A percentile compares a stretch with the other conserved stretches of the same genome.
phyloP scores from a whole-genome alignment of 1,139 yeast species.

The Lodderomyces theae region DNA sequence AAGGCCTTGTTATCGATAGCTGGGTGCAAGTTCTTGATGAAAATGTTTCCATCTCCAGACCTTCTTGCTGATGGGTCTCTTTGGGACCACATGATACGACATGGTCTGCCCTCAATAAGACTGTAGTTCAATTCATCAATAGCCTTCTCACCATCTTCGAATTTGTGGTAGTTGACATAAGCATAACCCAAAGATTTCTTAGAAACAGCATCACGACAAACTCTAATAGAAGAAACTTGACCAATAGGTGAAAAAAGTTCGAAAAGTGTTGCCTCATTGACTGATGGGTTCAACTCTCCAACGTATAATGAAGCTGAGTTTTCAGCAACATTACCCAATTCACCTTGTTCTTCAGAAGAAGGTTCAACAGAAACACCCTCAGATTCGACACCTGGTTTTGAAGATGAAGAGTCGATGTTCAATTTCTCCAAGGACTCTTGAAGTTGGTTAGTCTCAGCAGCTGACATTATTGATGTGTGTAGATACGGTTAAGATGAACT shows the following conservation, averaged over 20 bases:
- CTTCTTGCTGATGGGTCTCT: slow-evolving; percentile 96
- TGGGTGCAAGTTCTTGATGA: slow-evolving; percentile 97
- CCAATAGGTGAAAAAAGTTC: slow-evolving; percentile 96
- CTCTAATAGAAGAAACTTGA: slow-evolving; percentile 94
- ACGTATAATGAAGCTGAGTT: slow-evolving; percentile 89
- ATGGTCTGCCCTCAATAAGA: slow-evolving; percentile 91
- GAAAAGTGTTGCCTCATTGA: slow-evolving; percentile 91
- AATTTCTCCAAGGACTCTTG: slow-evolving; percentile 58
- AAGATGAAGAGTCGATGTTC: slow-evolving; percentile 35
- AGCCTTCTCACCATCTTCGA: slow-evolving; percentile 91
- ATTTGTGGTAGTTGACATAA: slow-evolving; percentile 91
- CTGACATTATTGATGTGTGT: slow-evolving; percentile 38
- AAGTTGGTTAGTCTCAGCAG: slow-evolving; percentile 49
- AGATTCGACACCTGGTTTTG: slow-evolving; percentile 23
- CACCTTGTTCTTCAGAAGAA: slow-evolving; percentile 17
- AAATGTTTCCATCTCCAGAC: slow-evolving; percentile 95
- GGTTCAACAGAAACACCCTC: slow-evolving; percentile 27
- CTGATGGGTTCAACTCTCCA: slow-evolving; percentile 92
- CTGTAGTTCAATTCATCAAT: slow-evolving; percentile 94
- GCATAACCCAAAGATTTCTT: slow-evolving; percentile 98
- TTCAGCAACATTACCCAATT: slow-evolving; percentile 39
- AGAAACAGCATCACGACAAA: slow-evolving; percentile 97
- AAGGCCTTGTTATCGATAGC: slow-evolving; percentile 98
- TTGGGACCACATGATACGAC: slow-evolving; percentile 99
- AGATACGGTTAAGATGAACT: slow-evolving; percentile 1